A percentile compares a stretch with the other conserved stretches of the same genome.
Evolutionary conservation across 2,329 filamentous ascomycete genomes (phyloP).

Genomic region (Botrytis fabae): DNA sequence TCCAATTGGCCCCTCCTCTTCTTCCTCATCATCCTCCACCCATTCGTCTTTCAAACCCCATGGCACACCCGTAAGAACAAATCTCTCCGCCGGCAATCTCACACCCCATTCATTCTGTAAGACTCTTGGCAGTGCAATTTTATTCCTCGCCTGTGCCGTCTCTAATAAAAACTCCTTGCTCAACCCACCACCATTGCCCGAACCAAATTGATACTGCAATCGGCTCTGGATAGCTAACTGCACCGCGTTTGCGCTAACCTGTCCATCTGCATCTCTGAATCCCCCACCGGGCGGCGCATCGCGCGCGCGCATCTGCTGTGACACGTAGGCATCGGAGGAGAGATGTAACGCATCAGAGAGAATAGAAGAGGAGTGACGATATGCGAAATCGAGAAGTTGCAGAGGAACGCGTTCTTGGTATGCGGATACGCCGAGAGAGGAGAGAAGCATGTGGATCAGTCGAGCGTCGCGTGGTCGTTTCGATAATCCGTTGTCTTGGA

Average conservation of each 20-base stretch:
- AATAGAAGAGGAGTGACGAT: constrained; percentile 73
- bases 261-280: constrained; percentile 39
- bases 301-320: constrained; percentile 40
- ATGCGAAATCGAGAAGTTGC: constrained; percentile 82
- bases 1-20: constrained; percentile 40
- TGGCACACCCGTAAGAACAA: constrained; percentile 64
- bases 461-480: constrained; percentile 74
- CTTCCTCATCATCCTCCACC: constrained; percentile 50
- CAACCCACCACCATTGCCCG: constrained; percentile 51
- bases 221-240: constrained; percentile 71
- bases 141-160: constrained; percentile 70
- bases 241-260: constrained; percentile 64
- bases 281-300: constrained; percentile 40
- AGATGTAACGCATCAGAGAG: constrained; percentile 71
- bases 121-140: constrained; percentile 62
- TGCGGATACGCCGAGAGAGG: constrained; percentile 73
- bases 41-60: constrained; percentile 65
- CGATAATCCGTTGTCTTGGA: constrained; percentile 40
- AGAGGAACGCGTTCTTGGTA: constrained; percentile 83
- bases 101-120: constrained; percentile 67
- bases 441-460: constrained; percentile 76
- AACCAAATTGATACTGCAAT: constrained; percentile 67
- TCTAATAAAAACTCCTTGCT: constrained; percentile 77
- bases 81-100: constrained; percentile 65
- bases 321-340: constrained; percentile 65